phyloP scores from a whole-genome alignment of 2,329 filamentous ascomycete genomes.

The Juglanconis oblonga region DNA sequence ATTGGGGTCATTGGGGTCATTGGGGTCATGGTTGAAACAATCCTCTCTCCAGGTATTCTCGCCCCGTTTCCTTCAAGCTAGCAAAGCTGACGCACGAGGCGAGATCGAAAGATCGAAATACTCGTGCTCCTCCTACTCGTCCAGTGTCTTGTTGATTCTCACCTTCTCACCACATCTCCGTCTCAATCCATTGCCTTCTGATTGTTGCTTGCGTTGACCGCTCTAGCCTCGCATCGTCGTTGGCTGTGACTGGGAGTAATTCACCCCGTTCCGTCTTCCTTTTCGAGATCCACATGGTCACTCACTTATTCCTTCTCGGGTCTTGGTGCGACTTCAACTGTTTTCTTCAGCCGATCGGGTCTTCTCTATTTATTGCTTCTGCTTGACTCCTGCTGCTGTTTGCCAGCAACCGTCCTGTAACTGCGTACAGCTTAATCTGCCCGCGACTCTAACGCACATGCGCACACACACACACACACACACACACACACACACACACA shows the following conservation, averaged over 20 bases:
- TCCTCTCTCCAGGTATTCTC: no score
- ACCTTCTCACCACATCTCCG: not conserved
- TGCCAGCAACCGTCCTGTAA: not conserved
- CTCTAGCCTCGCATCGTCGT: not conserved
- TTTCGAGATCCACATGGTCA: no score
- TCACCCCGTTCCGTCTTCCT: no score
- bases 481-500: not conserved
- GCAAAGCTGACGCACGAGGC: not conserved
- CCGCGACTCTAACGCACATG: not conserved
- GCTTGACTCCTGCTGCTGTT: not conserved
- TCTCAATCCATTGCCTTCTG: not conserved
- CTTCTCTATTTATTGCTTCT: not conserved
- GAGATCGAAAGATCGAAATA: not conserved
- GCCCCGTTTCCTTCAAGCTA: not conserved
- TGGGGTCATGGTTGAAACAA: no score
- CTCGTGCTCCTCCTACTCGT: not conserved
- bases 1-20: no score
- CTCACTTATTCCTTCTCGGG: no score
- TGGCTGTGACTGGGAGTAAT: not conserved
- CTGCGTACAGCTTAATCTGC: not conserved
- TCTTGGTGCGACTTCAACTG: no score
- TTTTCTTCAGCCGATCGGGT: no score
- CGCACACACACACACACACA: not conserved
- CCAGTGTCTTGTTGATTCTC: no score
- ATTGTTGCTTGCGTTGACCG: slow-evolving; percentile 1